Conservation (phyloP, 768 basidiomycete genomes). For the Pleurotus platypus region DNA sequence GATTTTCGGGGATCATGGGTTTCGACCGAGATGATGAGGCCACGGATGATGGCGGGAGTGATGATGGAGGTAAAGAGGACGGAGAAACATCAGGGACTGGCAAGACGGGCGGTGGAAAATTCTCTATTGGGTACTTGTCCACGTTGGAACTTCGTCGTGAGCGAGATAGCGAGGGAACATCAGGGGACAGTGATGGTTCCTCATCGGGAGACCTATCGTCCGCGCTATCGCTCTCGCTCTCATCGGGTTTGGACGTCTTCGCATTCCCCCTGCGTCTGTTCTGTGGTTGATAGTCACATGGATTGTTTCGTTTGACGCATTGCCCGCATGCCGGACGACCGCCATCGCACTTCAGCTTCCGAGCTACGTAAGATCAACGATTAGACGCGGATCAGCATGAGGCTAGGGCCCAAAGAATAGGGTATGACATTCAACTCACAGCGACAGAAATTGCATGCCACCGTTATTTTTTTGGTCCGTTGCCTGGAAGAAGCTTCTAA, state of each 20-base stretch:
- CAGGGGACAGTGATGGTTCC: conserved; percentile 57
- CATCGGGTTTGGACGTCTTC: conserved; percentile 48
- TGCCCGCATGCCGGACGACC: conserved; percentile 80
- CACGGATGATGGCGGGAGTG: conserved; percentile 20
- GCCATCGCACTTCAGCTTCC: conserved; percentile 87
- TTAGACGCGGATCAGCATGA: conserved; percentile 12
- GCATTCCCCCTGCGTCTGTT: conserved; percentile 68
- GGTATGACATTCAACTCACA: conserved; percentile 47
- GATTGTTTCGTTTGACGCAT: conserved; percentile 73
- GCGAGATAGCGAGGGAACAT: conserved; percentile 42
- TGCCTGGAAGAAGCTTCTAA: conserved; percentile 55
- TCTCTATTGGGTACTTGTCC: conserved; percentile 36
- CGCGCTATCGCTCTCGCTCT: conserved; percentile 66
- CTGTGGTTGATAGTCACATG: conserved; percentile 79
- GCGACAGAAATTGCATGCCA: conserved; percentile 89
- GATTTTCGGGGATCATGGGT: conserved; percentile 25
- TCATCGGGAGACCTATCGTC: conserved; percentile 55
- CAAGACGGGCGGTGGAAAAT: conserved; percentile 32
- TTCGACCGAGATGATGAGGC: conserved; percentile 37
- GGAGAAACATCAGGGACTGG: conserved; percentile 27
- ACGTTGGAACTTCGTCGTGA: conserved; percentile 49
- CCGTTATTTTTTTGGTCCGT: conserved; percentile 82
- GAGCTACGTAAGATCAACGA: conserved; percentile 43
- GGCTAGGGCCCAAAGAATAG: conserved; percentile 5
- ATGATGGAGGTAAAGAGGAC: conserved; percentile 6